phyloP scores from a whole-genome alignment of 2,329 filamentous ascomycete genomes.

The Curvularia lunata region DNA sequence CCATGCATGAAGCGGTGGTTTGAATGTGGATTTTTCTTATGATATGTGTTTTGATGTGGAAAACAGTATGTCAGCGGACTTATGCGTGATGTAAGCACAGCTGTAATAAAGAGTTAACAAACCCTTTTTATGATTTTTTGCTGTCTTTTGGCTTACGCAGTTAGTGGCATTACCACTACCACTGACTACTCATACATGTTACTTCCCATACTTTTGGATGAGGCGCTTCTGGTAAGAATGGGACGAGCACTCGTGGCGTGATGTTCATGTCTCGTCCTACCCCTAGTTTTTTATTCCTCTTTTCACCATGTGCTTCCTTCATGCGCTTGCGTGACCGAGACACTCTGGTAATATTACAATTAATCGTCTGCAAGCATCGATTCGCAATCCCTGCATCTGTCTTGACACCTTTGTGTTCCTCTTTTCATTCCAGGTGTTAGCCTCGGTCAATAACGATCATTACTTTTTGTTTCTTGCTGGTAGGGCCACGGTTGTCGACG shows the following conservation, averaged over 20 bases:
- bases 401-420: neutral
- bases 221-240: neutral
- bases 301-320: neutral
- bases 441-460: constrained; percentile 30
- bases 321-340: neutral
- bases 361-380: neutral
- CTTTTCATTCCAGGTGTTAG: too few species aligned
- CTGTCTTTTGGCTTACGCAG: neutral
- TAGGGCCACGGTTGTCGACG: neutral
- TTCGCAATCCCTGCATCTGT: neutral
- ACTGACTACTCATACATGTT: neutral
- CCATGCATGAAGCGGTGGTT: neutral
- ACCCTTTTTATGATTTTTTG: neutral
- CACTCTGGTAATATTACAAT: neutral
- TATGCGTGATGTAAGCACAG: too few species aligned
- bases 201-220: neutral
- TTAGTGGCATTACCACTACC: neutral
- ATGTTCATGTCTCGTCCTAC: neutral
- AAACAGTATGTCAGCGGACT: too few species aligned
- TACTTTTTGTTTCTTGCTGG: constrained; percentile 26
- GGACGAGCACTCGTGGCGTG: neutral
- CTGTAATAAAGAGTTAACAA: neutral
- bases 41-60: neutral
- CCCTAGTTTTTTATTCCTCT: neutral
- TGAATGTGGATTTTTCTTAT: neutral